A percentile compares a stretch with the other conserved stretches of the same genome.
phyloP scores from a whole-genome alignment of 768 basidiomycete genomes.

The Pleurotus djamor region DNA sequence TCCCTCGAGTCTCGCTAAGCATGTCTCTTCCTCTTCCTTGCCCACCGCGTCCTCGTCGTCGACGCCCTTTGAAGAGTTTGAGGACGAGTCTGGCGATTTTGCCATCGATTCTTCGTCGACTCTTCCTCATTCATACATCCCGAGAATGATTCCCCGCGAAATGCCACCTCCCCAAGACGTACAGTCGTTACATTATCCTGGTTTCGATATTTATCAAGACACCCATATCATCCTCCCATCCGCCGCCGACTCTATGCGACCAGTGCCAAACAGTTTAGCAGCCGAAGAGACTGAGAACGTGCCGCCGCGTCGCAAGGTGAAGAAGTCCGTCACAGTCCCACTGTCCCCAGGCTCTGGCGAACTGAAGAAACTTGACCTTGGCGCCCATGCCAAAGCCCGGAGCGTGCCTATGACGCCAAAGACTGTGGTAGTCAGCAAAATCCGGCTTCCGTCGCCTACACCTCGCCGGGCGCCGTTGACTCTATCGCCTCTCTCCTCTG shows the following conservation, averaged over 20 bases:
- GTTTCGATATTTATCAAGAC: slow-evolving; percentile 19
- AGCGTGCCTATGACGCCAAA: slow-evolving; percentile 23
- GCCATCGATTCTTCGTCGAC: background rate
- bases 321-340: slow-evolving; percentile 31
- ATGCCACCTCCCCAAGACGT: slow-evolving; percentile 29
- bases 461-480: slow-evolving; percentile 20
- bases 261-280: slow-evolving; percentile 12
- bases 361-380: slow-evolving; percentile 9
- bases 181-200: slow-evolving; percentile 46
- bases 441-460: slow-evolving; percentile 18
- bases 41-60: slow-evolving; percentile 14
- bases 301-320: slow-evolving; percentile 41
- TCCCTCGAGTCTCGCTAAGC: slow-evolving; percentile 10
- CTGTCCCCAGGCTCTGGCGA: slow-evolving; percentile 11
- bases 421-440: slow-evolving; percentile 2
- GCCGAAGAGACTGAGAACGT: slow-evolving; percentile 44
- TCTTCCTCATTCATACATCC: background rate
- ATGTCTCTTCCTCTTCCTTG: slow-evolving; percentile 7
- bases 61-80: background rate
- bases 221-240: slow-evolving; percentile 9
- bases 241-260: slow-evolving; percentile 7
- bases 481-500: slow-evolving; percentile 12
- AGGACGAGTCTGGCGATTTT: slow-evolving; percentile 5
- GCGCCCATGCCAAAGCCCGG: slow-evolving; percentile 13
- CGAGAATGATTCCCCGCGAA: slow-evolving; percentile 17